Base-by-base conservation (phyloP, 176 grass and related monocot species). In the Hordeum vulgare region DNA sequence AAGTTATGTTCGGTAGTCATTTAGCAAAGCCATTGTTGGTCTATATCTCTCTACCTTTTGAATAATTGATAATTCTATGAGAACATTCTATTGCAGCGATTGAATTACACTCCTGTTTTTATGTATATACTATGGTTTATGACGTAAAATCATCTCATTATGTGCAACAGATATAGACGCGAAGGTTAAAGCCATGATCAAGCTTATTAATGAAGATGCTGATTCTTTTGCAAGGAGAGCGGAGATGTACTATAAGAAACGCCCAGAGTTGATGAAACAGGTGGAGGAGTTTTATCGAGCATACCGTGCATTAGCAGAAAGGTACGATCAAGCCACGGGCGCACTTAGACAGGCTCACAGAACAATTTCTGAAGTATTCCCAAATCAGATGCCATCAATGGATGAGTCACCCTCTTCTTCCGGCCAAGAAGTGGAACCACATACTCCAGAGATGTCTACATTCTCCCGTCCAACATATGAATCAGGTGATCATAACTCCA, bases 181-280 rank as follows among this genome's bases (percentile, higher is more conserved):
- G 49, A 96, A 94, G 67, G 86, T 99, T 67, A 99, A 94, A 85
- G 37, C 91, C 78, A 99, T 93, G 87, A 99, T 99, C 87, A 94
- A 94, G 84, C 93, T 99, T 70, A 73, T 99, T 84, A 94, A 99
- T 87, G 97, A 92, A 87, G 97, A 92, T 81, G 97, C 91, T 54
- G 97, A 96, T 88, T 99, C 97, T 61, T 99, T 99, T 90, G 97
- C 97, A 81, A 89, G 88, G 51, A 88, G 87, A 83, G 97, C 97
- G 5, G 97, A 99, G 63, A 99, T 96, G 97, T 99, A 99, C 85
- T 99, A 99, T 39, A 99, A 99, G 83, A 93, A 99, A 85, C 93
- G 97, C 13, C 97, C 96, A 40, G 94, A 90, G 79, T 86, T 99
- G 63, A 90, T 90, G 93, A 99, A 96, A 83, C 49, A 96, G 15